Evolutionary conservation across 768 basidiomycete species (phyloP).

Genomic region (Auricularia auricula-judae): DNA sequence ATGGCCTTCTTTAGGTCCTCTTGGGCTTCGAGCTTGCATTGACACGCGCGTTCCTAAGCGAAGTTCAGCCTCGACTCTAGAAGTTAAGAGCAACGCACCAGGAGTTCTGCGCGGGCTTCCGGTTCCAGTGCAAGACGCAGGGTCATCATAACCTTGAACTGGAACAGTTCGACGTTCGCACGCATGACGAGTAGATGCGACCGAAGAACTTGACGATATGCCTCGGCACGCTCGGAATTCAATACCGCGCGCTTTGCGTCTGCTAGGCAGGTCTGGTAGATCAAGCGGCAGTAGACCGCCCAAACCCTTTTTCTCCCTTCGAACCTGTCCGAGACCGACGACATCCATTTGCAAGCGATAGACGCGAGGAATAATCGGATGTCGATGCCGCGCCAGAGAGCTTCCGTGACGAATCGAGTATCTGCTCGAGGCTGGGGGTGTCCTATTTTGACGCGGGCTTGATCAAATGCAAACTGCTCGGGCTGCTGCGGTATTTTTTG

Average conservation of each 20-base stretch:
- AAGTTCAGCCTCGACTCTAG: background rate
- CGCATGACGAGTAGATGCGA: constrained; percentile 34
- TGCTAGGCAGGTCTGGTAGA: constrained; percentile 32
- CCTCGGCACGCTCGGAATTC: constrained; percentile 38
- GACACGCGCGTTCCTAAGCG: constrained; percentile 9
- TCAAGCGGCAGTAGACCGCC: constrained; percentile 35
- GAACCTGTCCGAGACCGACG: constrained; percentile 17
- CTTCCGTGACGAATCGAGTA: constrained; percentile 48
- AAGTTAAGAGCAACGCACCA: background rate
- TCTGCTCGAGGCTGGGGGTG: constrained; percentile 49
- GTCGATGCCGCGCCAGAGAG: constrained; percentile 42
- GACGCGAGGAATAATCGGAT: constrained; percentile 41
- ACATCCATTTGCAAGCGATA: constrained; percentile 32
- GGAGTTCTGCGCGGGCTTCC: constrained; percentile 14
- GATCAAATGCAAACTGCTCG: constrained; percentile 37
- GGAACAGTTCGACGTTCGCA: constrained; percentile 37
- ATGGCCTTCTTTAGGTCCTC: constrained; percentile 1
- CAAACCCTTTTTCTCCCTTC: constrained; percentile 25
- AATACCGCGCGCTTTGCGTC: constrained; percentile 37
- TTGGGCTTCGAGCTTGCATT: constrained; percentile 7
- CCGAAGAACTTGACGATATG: constrained; percentile 40
- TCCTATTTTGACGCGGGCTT: constrained; percentile 42
- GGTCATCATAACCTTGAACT: constrained; percentile 32
- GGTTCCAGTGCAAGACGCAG: constrained; percentile 12
- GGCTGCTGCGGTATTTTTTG: constrained; percentile 23